Evolutionary conservation across 495 filamentous ascomycete genomes (phyloP), one percentile per base, ranked within the genome.

Genomic region (Clohesyomyces aquaticus): DNA sequence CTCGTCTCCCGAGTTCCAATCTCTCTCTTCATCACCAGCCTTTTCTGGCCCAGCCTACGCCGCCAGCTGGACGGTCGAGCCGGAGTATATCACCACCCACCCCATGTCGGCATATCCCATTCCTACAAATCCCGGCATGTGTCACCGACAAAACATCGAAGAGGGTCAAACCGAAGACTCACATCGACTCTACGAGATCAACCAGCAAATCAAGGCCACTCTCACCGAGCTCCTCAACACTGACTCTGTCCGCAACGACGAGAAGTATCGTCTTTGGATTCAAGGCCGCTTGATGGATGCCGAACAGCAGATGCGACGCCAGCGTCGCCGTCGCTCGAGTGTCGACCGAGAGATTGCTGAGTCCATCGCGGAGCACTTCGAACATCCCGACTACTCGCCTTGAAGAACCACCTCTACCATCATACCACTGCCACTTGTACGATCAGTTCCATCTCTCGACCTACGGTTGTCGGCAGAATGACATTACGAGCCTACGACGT

Each of bases 191-290:
- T 81, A 78, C 72, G 75, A 82, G 47, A 80, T 88, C 72, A 88
- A 87, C 74, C 79, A 83, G 66, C 79, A 83, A 48, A 85, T 87
- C 72, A 88, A 88, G 74, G 77, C 79, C 16, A 83, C 83, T 11
- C 71, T 88, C 62, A 88, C 86, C 2, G 84, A 86, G 68, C 77
- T 88, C 25, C 79, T 88, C 57, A 88, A 88, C 73, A 87, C 82
- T 71, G 80, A 84, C 26, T 74, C 78, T 21, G 82, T 85, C 11
- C 77, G 80, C 22, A 67, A 67, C 10, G 84, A 88, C 69, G 70
- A 72, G n/a, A 75, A 76, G 22, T 83, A 85, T 70, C 78, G 86
- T 35, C 80, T 75, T 9, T 88, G 85, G 86, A 81, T 88, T 2
- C 85, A 88, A 70, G 77, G 77, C 8, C 76, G 84, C 23, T 74